Evolutionary conservation across 1,139 yeast species (phyloP).

Genomic region (Tardiomyces depauwii): DNA sequence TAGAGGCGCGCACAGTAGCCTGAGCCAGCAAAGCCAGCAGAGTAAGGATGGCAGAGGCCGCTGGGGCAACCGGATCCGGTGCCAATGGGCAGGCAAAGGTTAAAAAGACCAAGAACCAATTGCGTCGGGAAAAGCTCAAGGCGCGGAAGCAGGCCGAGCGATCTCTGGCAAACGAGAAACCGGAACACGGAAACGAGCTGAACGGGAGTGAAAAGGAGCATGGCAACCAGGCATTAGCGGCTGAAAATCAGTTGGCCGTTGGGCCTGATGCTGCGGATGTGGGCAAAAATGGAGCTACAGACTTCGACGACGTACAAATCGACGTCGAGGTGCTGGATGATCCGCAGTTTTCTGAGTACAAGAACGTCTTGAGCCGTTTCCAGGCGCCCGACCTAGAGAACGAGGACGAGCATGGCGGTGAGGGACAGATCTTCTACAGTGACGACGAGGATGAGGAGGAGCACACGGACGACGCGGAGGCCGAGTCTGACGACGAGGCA

Average conservation of each 20-base stretch:
- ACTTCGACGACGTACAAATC: conserved; percentile 14
- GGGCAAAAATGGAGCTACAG: conserved; percentile 14
- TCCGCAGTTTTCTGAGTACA: conserved; percentile 34
- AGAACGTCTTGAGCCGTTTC: conserved; percentile 34
- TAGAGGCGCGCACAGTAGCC: too few species aligned
- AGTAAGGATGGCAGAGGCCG: too few species aligned
- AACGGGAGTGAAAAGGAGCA: conserved; percentile 2
- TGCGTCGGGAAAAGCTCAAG: conserved; percentile 52
- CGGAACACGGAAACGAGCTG: conserved; percentile 1
- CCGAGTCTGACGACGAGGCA: conserved; percentile 9
- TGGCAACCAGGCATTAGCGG: conserved; percentile 4
- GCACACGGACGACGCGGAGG: conserved; percentile 13
- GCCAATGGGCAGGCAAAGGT: too few species aligned
- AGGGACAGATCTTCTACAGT: conserved; percentile 20
- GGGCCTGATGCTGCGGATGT: conserved; percentile 2
- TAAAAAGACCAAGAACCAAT: conserved; percentile 32
- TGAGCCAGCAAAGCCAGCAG: too few species aligned
- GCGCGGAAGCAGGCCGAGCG: conserved; percentile 27
- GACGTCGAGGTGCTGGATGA: conserved; percentile 14
- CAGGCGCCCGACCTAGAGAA: conserved; percentile 13
- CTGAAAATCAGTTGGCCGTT: conserved; percentile 5
- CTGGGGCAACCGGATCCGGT: too few species aligned
- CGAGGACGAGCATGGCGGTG: conserved; percentile 1
- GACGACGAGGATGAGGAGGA: conserved; percentile 15
- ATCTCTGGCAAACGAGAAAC: conserved; percentile 2